Percentiles rank a stretch among this genome's conserved stretches.
Conservation (phyloP, 1,284 basidiomycete species). For the Tilletiopsis washingtonensis region DNA sequence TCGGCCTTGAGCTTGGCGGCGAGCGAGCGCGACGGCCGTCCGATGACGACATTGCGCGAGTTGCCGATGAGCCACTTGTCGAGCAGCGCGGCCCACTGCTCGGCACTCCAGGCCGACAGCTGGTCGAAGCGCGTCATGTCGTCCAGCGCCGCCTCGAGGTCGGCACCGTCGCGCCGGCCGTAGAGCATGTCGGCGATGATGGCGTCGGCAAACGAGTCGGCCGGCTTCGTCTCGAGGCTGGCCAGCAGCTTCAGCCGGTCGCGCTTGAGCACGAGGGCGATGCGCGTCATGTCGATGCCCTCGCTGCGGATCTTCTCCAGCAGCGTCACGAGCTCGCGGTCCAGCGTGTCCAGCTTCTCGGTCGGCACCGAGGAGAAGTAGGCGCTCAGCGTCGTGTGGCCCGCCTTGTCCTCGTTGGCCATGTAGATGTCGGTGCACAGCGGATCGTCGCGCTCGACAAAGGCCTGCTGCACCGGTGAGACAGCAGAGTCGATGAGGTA, state of each 20-base stretch:
- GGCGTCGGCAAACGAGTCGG: slow-evolving; percentile 56
- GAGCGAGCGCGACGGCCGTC: slow-evolving; percentile 79
- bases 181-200: slow-evolving; percentile 70
- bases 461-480: slow-evolving; percentile 85
- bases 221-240: slow-evolving; percentile 49
- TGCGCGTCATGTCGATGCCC: slow-evolving; percentile 84
- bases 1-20: slow-evolving; percentile 71
- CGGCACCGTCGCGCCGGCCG: slow-evolving; percentile 71
- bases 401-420: slow-evolving; percentile 61
- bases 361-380: slow-evolving; percentile 78
- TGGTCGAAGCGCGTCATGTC: slow-evolving; percentile 66
- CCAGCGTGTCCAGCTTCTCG: slow-evolving; percentile 67
- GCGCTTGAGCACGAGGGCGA: slow-evolving; percentile 75
- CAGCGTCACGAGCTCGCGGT: slow-evolving; percentile 58
- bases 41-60: slow-evolving; percentile 55
- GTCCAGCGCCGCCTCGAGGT: slow-evolving; percentile 66
- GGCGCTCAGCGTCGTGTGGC: slow-evolving; percentile 64
- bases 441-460: slow-evolving; percentile 83
- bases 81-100: slow-evolving; percentile 74
- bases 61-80: slow-evolving; percentile 56
- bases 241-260: slow-evolving; percentile 67
- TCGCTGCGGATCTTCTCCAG: slow-evolving; percentile 64
- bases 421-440: slow-evolving; percentile 78
- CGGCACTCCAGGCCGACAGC: slow-evolving; percentile 60
- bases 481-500: slow-evolving; percentile 79